Conservation (phyloP, 495 filamentous ascomycete species). For the Venustampulla echinocandica region DNA sequence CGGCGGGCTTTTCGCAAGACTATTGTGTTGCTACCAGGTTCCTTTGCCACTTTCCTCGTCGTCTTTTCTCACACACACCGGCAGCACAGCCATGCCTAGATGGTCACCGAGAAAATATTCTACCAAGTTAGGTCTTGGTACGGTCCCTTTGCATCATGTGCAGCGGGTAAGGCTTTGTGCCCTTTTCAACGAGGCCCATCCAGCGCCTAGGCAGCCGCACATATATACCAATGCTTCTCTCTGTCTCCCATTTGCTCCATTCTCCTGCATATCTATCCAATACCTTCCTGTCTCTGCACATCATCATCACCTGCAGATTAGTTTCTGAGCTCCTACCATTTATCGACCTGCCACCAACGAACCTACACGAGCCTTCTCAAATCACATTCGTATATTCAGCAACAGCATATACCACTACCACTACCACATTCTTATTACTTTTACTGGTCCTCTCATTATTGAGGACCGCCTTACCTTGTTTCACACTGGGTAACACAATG, state of each 20-base stretch:
- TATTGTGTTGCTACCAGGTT: no score
- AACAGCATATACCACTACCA: neutral
- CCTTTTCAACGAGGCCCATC: conserved; percentile 19
- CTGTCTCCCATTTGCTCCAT: conserved; percentile 14
- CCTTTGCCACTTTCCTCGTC: neutral
- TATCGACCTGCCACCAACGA: neutral
- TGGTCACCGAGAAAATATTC: neutral
- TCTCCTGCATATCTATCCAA: conserved; percentile 9
- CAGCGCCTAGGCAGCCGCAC: conserved; percentile 21
- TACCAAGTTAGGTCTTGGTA: neutral
- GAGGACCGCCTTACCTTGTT: neutral
- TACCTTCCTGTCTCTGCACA: conserved; percentile 9
- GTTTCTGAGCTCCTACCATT: conserved; percentile 1
- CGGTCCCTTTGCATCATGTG: conserved; percentile 5
- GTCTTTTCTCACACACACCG: neutral
- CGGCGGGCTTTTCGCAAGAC: no score
- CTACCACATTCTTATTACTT: conserved; percentile 1
- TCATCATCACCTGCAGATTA: conserved; percentile 11
- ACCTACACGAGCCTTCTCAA: neutral
- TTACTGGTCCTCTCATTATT: conserved; percentile 6
- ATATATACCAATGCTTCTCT: conserved; percentile 12
- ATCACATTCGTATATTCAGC: neutral
- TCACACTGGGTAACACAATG: conserved; percentile 15
- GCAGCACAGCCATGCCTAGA: conserved; percentile 1
- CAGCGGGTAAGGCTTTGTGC: conserved; percentile 13